Evolutionary conservation across 1,284 basidiomycete species (phyloP).

Genomic region (Malassezia psittaci): DNA sequence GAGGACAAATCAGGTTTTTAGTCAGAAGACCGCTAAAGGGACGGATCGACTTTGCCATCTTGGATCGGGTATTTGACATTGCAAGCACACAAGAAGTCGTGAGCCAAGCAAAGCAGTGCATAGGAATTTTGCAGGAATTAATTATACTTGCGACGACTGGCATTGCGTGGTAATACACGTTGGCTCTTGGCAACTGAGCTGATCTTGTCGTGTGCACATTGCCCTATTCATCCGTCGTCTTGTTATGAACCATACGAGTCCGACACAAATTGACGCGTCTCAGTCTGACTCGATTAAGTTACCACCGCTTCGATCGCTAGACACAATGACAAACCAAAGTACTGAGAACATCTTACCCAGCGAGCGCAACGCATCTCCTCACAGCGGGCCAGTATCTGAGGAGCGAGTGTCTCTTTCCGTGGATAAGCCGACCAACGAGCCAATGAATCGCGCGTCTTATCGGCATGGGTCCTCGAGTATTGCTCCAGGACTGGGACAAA

Average conservation of each 20-base stretch:
- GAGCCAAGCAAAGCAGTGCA: too few relatives aligned
- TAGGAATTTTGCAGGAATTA: too few relatives aligned
- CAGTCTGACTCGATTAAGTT: background rate
- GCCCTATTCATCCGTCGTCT: background rate
- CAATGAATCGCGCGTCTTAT: background rate
- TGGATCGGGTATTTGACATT: background rate
- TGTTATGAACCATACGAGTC: background rate
- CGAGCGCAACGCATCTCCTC: background rate
- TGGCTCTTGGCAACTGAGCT: too few relatives aligned
- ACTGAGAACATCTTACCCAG: background rate
- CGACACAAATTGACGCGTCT: background rate
- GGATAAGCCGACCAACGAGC: background rate
- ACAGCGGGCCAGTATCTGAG: background rate
- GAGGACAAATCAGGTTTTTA: too few relatives aligned
- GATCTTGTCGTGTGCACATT: background rate
- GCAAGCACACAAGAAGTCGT: background rate
- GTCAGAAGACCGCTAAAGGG: background rate
- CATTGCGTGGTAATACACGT: background rate
- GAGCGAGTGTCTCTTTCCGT: background rate
- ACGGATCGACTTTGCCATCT: slow-evolving; percentile 1
- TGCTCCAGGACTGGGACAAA: background rate
- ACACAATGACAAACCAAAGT: background rate
- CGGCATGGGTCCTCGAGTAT: background rate
- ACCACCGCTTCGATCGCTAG: background rate
- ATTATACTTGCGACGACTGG: too few relatives aligned